phyloP scores from a whole-genome alignment of 768 basidiomycete species.

The Leccinum aurantiacum region DNA sequence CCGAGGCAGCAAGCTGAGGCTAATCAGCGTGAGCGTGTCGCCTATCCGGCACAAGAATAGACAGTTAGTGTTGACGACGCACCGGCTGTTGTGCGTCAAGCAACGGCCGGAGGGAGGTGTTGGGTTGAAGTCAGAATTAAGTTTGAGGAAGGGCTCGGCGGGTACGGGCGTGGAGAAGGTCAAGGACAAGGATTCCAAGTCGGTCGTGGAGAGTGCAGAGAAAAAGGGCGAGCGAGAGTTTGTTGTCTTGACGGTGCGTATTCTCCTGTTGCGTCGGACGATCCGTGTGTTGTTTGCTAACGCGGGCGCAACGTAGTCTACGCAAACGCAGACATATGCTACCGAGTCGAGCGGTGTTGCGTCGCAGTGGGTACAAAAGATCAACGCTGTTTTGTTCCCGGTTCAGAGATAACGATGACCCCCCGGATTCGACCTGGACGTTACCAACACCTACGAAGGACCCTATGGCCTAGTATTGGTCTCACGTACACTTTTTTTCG shows the following conservation, averaged over 20 bases:
- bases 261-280: background rate
- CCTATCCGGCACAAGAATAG: slow-evolving; percentile 52
- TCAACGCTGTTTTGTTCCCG: slow-evolving; percentile 25
- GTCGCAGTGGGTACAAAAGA: slow-evolving; percentile 41
- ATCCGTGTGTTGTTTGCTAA: background rate
- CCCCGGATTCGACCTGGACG: background rate
- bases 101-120: slow-evolving; percentile 36
- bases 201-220: slow-evolving; percentile 47
- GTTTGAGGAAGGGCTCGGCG: slow-evolving; percentile 29
- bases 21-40: slow-evolving; percentile 48
- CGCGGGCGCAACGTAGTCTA: slow-evolving; percentile 34
- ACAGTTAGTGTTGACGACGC: slow-evolving; percentile 56
- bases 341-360: slow-evolving; percentile 37
- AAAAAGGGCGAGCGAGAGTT: slow-evolving; percentile 59
- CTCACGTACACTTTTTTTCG: background rate
- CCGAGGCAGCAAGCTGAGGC: slow-evolving; percentile 56
- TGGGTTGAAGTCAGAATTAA: slow-evolving; percentile 53
- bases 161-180: slow-evolving; percentile 15
- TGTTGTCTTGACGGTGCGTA: slow-evolving; percentile 57
- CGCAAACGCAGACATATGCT: slow-evolving; percentile 47
- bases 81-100: slow-evolving; percentile 59
- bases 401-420: background rate
- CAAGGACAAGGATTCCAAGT: slow-evolving; percentile 43
- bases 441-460: background rate
- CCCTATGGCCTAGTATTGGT: background rate